phyloP scores from a whole-genome alignment of 129 eudicot genomes.

The Solidago caesia region DNA sequence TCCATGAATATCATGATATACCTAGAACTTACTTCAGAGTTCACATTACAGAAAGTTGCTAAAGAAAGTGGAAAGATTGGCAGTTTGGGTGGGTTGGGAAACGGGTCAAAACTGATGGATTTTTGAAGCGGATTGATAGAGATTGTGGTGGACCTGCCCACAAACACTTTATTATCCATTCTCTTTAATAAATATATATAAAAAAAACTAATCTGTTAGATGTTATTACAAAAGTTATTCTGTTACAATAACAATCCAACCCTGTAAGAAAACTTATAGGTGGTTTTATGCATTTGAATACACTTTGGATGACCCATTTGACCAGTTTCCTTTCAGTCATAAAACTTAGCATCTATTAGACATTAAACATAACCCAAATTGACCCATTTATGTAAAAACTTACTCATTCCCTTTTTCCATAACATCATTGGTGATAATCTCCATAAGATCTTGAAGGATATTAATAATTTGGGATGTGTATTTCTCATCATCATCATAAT shows the following conservation, averaged over 20 bases:
- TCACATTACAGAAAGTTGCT: background rate
- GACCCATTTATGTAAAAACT: constrained; percentile 29
- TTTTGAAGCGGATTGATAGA: background rate
- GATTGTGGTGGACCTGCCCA: background rate
- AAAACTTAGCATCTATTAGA: background rate
- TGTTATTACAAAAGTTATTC: background rate
- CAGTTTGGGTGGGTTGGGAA: background rate
- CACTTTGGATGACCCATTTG: constrained; percentile 1
- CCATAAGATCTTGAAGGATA: constrained; percentile 86
- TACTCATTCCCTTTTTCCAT: constrained; percentile 77
- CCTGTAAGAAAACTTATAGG: background rate
- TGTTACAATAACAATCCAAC: background rate
- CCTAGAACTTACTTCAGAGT: constrained; percentile 10
- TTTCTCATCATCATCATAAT: constrained; percentile 48
- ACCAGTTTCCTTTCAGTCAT: background rate
- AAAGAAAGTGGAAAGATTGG: background rate
- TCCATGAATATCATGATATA: constrained; percentile 8
- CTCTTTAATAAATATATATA: background rate
- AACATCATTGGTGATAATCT: constrained; percentile 76
- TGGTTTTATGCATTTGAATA: background rate
- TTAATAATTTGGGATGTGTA: constrained; percentile 67
- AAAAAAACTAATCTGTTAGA: background rate
- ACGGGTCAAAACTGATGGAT: background rate
- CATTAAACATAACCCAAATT: constrained; percentile 4
- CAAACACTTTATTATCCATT: background rate